Evolutionary conservation across 148 eudicot species (phyloP).

Genomic region (Pharnaceum exiguum): DNA sequence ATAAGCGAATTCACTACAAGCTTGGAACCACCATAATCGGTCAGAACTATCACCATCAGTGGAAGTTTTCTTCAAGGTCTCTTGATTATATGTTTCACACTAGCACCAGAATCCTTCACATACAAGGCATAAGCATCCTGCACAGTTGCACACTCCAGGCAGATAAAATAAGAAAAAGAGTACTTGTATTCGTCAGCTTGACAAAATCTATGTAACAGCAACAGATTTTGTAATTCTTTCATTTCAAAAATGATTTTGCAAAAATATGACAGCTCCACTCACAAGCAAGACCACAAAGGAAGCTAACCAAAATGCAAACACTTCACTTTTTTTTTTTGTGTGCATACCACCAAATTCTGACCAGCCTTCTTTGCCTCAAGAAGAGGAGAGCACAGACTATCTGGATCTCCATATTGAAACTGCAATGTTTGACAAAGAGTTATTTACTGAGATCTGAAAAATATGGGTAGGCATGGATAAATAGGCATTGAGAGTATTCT

Average conservation of each 20-base stretch:
- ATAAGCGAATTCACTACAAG: slow-evolving; percentile 97
- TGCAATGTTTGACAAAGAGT: slow-evolving; percentile 28
- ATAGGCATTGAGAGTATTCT: slow-evolving; percentile 10
- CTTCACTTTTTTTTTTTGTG: background rate
- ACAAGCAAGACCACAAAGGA: background rate
- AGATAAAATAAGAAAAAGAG: no score
- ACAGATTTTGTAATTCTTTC: no score
- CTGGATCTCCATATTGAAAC: slow-evolving; percentile 98
- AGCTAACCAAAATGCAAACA: no score
- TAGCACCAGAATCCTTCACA: slow-evolving; percentile 63
- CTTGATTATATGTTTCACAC: slow-evolving; percentile 67
- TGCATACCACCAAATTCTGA: slow-evolving; percentile 76
- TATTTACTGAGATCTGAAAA: slow-evolving; percentile 1
- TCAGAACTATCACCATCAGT: slow-evolving; percentile 41
- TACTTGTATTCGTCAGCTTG: no score
- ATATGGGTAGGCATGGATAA: slow-evolving; percentile 8
- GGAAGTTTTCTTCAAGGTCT: slow-evolving; percentile 52
- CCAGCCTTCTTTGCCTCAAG: slow-evolving; percentile 73
- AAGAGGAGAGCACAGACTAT: slow-evolving; percentile 73
- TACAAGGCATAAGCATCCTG: slow-evolving; percentile 90
- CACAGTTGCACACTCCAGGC: slow-evolving; percentile 18
- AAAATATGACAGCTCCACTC: background rate
- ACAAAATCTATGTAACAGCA: no score
- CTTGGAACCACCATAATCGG: slow-evolving; percentile 99
- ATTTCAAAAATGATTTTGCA: no score